These are phyloP conservation scores for Trichoderma endophyticum DNA, from an alignment of 2,329 filamentous ascomycete species.

Conservation along the genomic window DNA sequence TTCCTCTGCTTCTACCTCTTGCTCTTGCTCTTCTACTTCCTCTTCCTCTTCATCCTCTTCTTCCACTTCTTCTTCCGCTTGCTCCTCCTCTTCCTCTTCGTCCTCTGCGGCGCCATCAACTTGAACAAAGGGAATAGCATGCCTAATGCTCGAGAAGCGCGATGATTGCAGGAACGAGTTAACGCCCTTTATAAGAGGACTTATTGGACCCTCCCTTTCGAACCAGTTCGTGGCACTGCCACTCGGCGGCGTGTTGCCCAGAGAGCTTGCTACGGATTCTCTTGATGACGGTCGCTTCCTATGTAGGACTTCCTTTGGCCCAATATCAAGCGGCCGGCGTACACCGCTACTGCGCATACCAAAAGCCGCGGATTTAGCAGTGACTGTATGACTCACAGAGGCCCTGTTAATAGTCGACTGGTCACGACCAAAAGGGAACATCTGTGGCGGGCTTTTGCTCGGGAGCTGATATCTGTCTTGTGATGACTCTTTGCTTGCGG, in stretches of 20 bases:
- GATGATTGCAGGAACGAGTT: constrained; percentile 32
- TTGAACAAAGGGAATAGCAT: constrained; percentile 15
- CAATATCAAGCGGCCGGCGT: constrained; percentile 30
- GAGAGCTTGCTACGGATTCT: constrained; percentile 34
- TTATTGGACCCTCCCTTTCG: constrained; percentile 37
- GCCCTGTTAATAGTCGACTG: constrained; percentile 20
- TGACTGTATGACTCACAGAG: constrained; percentile 27
- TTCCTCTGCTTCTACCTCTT: background rate
- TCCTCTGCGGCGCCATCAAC: constrained; percentile 23
- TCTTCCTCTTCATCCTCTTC: constrained; percentile 12
- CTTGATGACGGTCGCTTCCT: constrained; percentile 20
- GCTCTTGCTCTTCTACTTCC: background rate
- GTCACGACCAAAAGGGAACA: constrained; percentile 19
- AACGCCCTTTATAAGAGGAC: constrained; percentile 35
- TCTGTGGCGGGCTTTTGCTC: constrained; percentile 33
- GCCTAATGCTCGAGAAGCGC: constrained; percentile 14
- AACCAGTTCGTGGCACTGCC: constrained; percentile 46
- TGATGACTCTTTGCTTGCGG: constrained; percentile 36
- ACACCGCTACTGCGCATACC: background rate
- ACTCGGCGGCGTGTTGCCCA: constrained; percentile 30
- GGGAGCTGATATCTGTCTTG: constrained; percentile 25
- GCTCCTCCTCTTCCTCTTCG: background rate
- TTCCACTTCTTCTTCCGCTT: constrained; percentile 17
- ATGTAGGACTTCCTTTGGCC: constrained; percentile 21
- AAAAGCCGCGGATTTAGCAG: background rate